These are phyloP conservation scores for Kurtzmaniella cleridarum DNA, from an alignment of 805 yeast genomes.

Conservation along the genomic window DNA sequence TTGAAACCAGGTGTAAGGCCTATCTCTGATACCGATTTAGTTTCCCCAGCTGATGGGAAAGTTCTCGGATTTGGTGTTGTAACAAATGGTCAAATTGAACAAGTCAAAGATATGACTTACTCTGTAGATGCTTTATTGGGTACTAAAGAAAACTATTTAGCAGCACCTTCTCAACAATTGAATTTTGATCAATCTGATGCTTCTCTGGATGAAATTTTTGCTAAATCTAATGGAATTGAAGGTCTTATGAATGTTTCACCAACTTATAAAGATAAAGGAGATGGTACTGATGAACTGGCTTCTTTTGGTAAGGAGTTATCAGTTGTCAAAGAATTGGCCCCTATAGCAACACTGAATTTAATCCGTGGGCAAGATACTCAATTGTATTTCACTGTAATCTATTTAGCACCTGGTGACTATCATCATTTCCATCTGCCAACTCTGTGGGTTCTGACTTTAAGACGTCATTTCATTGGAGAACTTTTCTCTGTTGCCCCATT, in stretches of 20 bases:
- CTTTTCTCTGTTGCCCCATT: conserved; percentile 94
- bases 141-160: conserved; percentile 35
- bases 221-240: conserved; percentile 68
- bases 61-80: conserved; percentile 80
- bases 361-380: conserved; percentile 25
- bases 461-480: conserved; percentile 96
- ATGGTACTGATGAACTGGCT: conserved; percentile 41
- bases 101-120: conserved; percentile 94
- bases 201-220: conserved; percentile 64
- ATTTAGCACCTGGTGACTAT: conserved; percentile 97
- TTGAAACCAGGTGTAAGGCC: conserved; percentile 78
- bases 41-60: conserved; percentile 91
- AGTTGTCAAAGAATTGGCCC: conserved; percentile 37
- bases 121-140: conserved; percentile 87
- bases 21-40: conserved; percentile 57
- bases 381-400: conserved; percentile 83
- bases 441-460: conserved; percentile 88
- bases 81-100: conserved; percentile 84
- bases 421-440: conserved; percentile 96
- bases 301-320: conserved; percentile 31
- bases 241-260: conserved; percentile 63
- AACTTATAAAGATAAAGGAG: conserved; percentile 68
- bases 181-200: conserved; percentile 40
- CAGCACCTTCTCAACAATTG: conserved; percentile 50
- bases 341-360: conserved; percentile 17